Evolutionary conservation across 257 asterid genomes (phyloP).

Genomic region (Euphrasia confusa): DNA sequence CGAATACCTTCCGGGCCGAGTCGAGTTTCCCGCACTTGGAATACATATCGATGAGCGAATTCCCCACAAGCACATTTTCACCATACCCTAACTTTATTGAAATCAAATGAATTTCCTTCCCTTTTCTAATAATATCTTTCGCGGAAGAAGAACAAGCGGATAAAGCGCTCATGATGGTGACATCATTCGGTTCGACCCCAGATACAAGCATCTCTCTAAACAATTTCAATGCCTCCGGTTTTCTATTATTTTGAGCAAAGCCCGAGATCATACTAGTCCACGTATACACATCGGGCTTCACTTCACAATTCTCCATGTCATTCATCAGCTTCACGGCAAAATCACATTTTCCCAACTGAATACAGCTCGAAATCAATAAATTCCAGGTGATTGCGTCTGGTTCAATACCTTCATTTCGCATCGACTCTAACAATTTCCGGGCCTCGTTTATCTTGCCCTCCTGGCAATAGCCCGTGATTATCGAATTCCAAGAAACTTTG

Average conservation of each 20-base stretch:
- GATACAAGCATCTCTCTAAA: constrained; percentile 48
- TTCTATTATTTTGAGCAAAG: constrained; percentile 48
- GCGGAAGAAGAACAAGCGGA: constrained; percentile 55
- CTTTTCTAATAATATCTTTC: constrained; percentile 53
- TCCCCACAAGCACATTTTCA: constrained; percentile 55
- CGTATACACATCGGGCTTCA: constrained; percentile 63
- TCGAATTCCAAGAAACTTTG: constrained; percentile 69
- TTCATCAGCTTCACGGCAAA: constrained; percentile 48
- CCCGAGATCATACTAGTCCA: constrained; percentile 75
- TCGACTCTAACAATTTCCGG: constrained; percentile 37
- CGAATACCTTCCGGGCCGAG: constrained; percentile 55
- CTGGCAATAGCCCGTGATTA: constrained; percentile 59
- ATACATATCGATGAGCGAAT: constrained; percentile 72
- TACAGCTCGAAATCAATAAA: constrained; percentile 52
- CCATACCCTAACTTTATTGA: constrained; percentile 58
- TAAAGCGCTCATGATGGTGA: constrained; percentile 56
- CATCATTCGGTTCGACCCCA: constrained; percentile 61
- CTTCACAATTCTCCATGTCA: constrained; percentile 55
- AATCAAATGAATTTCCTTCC: constrained; percentile 57
- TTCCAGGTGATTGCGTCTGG: constrained; percentile 76
- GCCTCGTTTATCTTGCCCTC: constrained; percentile 52
- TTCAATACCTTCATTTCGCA: constrained; percentile 48
- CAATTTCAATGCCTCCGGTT: constrained; percentile 44
- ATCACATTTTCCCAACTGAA: constrained; percentile 54
- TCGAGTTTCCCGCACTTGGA: constrained; percentile 68